phyloP scores from a whole-genome alignment of 2,329 filamentous ascomycete genomes.

The Balansia obtecta region DNA sequence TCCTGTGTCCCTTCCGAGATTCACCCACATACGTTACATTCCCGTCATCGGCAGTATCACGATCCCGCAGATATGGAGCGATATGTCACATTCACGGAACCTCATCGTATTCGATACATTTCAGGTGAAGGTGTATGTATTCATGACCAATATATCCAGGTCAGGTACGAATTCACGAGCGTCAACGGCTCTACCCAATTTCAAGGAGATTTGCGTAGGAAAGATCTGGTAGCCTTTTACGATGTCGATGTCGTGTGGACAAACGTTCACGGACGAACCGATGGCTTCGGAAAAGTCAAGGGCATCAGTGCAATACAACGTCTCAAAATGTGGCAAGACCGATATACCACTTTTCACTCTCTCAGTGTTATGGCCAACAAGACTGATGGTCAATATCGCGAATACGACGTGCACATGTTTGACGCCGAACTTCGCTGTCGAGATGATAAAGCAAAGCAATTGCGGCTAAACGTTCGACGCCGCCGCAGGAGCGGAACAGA shows the following conservation, averaged over 20 bases:
- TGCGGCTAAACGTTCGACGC: slow-evolving; percentile 28
- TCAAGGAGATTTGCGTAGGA: slow-evolving; percentile 34
- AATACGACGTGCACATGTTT: slow-evolving; percentile 35
- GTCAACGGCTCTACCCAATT: slow-evolving; percentile 34
- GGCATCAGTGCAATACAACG: slow-evolving; percentile 39
- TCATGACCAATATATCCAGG: slow-evolving; percentile 34
- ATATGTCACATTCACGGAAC: slow-evolving; percentile 33
- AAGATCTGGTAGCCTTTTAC: slow-evolving; percentile 37
- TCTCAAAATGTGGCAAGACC: slow-evolving; percentile 39
- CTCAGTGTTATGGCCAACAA: slow-evolving; percentile 36
- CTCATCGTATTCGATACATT: slow-evolving; percentile 35
- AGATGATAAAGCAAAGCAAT: slow-evolving; percentile 32
- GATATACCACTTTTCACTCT: slow-evolving; percentile 33
- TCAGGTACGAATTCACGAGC: slow-evolving; percentile 39
- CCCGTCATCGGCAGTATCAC: slow-evolving; percentile 36
- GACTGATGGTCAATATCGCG: slow-evolving; percentile 31
- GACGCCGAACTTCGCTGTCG: slow-evolving; percentile 32
- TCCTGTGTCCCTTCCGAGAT: slow-evolving; percentile 31
- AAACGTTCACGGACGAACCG: slow-evolving; percentile 34
- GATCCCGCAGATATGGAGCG: slow-evolving; percentile 38
- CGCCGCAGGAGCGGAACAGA: slow-evolving; percentile 30
- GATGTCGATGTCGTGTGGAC: slow-evolving; percentile 42
- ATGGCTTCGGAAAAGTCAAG: slow-evolving; percentile 36
- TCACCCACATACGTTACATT: slow-evolving; percentile 36
- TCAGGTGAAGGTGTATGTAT: slow-evolving; percentile 32